Evolutionary conservation across 2,329 filamentous ascomycete species (phyloP).

Genomic region (Davidsoniella virescens): DNA sequence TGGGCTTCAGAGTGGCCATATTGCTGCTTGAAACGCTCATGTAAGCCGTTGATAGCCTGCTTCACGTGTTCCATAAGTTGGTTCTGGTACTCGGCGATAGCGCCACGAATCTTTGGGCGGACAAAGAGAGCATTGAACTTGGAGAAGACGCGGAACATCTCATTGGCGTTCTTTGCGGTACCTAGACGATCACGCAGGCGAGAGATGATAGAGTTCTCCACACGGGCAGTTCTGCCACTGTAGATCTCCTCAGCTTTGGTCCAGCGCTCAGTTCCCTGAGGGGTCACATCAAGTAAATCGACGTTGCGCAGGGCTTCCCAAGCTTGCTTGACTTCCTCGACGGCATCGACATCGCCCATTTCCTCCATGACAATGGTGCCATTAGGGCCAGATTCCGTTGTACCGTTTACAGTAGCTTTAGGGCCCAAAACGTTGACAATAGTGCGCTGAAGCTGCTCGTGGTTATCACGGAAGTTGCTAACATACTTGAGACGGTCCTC

Average conservation of each 20-base stretch:
- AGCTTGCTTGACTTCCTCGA: slow-evolving; percentile 87
- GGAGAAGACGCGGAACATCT: slow-evolving; percentile 99
- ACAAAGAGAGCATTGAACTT: slow-evolving; percentile 99
- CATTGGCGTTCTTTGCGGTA: slow-evolving; percentile 90
- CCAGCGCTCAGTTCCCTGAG: slow-evolving; percentile 81
- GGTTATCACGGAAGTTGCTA: slow-evolving; percentile 84
- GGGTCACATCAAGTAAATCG: slow-evolving; percentile 81
- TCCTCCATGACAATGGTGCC: slow-evolving; percentile 69
- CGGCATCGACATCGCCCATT: slow-evolving; percentile 91
- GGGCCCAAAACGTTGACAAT: slow-evolving; percentile 93
- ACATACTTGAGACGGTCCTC: slow-evolving; percentile 90
- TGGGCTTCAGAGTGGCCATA: slow-evolving; percentile 97
- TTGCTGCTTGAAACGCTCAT: slow-evolving; percentile 96
- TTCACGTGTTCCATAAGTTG: slow-evolving; percentile 98
- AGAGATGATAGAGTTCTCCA: slow-evolving; percentile 98
- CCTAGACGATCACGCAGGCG: slow-evolving; percentile 80
- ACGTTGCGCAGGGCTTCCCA: slow-evolving; percentile 91
- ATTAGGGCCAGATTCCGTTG: slow-evolving; percentile 27
- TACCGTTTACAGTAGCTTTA: slow-evolving; percentile 36
- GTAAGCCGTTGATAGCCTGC: slow-evolving; percentile 78
- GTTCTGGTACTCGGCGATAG: slow-evolving; percentile 94
- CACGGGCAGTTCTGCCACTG: slow-evolving; percentile 89
- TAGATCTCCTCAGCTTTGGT: slow-evolving; percentile 89
- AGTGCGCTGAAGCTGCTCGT: slow-evolving; percentile 91
- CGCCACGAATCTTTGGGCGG: slow-evolving; percentile 94